phyloP scores from a whole-genome alignment of 1,284 basidiomycete genomes.

The Malassezia brasiliensis region DNA sequence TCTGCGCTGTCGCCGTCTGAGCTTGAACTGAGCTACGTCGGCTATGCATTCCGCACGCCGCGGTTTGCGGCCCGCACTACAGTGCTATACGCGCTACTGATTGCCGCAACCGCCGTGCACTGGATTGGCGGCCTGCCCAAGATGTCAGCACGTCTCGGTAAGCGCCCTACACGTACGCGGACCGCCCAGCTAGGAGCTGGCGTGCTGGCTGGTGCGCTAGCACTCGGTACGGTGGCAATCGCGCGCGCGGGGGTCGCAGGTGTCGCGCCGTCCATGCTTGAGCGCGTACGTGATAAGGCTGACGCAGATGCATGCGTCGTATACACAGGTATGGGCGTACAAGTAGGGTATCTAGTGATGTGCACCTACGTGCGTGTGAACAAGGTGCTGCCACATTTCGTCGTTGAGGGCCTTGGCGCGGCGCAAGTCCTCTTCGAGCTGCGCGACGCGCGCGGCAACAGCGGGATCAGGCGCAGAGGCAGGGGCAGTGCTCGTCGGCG shows the following conservation, averaged over 20 bases:
- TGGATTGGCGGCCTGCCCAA: constrained; percentile 6
- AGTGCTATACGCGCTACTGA: constrained; percentile 4
- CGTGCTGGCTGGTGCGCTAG: constrained; percentile 1
- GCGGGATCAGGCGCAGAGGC: constrained; percentile 3
- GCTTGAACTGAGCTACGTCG: constrained; percentile 37
- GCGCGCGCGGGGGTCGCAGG: neutral
- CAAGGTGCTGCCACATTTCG: constrained; percentile 32
- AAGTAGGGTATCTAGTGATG: constrained; percentile 9
- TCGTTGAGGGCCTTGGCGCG: constrained; percentile 36
- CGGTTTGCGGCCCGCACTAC: neutral
- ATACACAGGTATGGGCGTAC: constrained; percentile 1
- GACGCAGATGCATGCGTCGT: constrained; percentile 2
- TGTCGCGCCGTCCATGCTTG: neutral
- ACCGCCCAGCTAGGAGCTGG: neutral
- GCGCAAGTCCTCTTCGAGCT: constrained; percentile 26
- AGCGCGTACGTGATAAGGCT: constrained; percentile 2
- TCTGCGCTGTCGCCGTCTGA: constrained; percentile 27
- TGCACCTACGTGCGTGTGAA: constrained; percentile 7
- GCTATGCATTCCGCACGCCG: constrained; percentile 12
- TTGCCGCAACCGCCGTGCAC: constrained; percentile 6
- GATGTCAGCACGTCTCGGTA: neutral
- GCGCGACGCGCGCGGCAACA: constrained; percentile 15
- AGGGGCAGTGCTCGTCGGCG: neutral
- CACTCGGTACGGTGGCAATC: constrained; percentile 9
- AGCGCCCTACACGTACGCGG: neutral